Evolutionary conservation across 1,284 basidiomycete species (phyloP), one percentile per base, ranked within the genome.

Genomic region (Neonothopanus nambi): DNA sequence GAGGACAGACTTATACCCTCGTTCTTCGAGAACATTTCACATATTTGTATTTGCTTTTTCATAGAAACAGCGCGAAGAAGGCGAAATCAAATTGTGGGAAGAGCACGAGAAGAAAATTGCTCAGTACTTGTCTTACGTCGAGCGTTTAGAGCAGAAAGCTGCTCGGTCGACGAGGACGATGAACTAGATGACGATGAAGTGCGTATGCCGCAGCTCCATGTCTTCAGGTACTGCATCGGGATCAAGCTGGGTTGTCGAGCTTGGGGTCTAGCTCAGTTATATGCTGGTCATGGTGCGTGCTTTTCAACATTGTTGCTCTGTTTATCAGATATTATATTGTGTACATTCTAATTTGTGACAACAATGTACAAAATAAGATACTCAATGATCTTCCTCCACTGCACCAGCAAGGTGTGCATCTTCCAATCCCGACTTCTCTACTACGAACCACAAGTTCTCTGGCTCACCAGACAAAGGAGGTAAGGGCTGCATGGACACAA

Each of bases 131-230:
- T 73, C 72, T 13, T 81, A 84, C 58, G 76, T 79, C 12, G 82
- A 85, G 20, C 75, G 78, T 17, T 71, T 90, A 17, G 80, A 87
- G 55, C 70, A 73, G 26, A 76, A 75, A 46, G 79, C 82, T 1
- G 76, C 30, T 35, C 49, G 11, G 2, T 79, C 8, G 0, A 52
- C 63, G 18, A 65, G 63, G n/a, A n/a, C n/a, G n/a, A n/a, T n/a
- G n/a, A n/a, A n/a, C n/a, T n/a, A n/a, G n/a, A n/a, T n/a, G n/a
- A n/a, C n/a, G n/a, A n/a, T n/a, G n/a, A n/a, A n/a, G n/a, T n/a
- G n/a, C n/a, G n/a, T n/a, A n/a, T n/a, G n/a, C n/a, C n/a, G n/a
- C n/a, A n/a, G n/a, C n/a, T 39, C 38, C n/a, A 39, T 39, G n/a
- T 39, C 38, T 15, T n/a, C n/a, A n/a, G n/a, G 20, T n/a, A 39